Evolutionary conservation across 352 stramenopile genomes (phyloP).

Genomic region (Phytophthora sp.): DNA sequence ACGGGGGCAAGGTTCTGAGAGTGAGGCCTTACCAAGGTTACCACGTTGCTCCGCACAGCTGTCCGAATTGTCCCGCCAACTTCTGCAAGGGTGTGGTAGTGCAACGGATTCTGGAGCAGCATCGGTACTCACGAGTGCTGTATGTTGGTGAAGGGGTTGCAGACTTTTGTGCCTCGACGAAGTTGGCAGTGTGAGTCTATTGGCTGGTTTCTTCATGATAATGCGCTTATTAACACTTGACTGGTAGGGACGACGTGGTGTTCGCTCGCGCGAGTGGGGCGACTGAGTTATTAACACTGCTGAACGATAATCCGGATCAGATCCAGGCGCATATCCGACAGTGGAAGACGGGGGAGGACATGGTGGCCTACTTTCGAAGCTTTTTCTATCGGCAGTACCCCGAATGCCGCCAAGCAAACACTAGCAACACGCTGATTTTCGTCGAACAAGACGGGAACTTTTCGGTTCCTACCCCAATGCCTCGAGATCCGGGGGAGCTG

Average conservation of each 20-base stretch:
- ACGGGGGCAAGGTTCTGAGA: conserved; percentile 29
- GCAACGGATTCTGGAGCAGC: conserved; percentile 37
- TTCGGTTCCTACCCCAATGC: conserved; percentile 5
- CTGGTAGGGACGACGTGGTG: conserved; percentile 29
- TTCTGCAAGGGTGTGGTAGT: conserved; percentile 74
- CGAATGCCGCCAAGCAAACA: conserved; percentile 1
- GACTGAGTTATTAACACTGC: conserved; percentile 15
- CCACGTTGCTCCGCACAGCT: conserved; percentile 47
- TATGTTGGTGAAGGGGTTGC: conserved; percentile 59
- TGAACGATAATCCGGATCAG: conserved; percentile 8
- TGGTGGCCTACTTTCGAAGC: conserved; percentile 26
- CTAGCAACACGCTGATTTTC: background rate
- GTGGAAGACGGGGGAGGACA: conserved; percentile 25
- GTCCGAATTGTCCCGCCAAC: conserved; percentile 49
- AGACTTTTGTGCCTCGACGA: conserved; percentile 56
- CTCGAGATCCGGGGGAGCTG: conserved; percentile 7
- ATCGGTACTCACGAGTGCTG: conserved; percentile 48
- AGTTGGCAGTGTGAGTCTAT: conserved; percentile 49
- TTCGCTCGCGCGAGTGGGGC: conserved; percentile 19
- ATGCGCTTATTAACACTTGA: background rate
- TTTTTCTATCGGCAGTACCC: conserved; percentile 33
- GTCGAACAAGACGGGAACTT: conserved; percentile 12
- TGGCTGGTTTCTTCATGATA: no score
- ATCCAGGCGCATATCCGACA: conserved; percentile 21
- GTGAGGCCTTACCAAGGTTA: conserved; percentile 44